phyloP scores from a whole-genome alignment of 148 eudicot genomes.

The Diospyros kaki region DNA sequence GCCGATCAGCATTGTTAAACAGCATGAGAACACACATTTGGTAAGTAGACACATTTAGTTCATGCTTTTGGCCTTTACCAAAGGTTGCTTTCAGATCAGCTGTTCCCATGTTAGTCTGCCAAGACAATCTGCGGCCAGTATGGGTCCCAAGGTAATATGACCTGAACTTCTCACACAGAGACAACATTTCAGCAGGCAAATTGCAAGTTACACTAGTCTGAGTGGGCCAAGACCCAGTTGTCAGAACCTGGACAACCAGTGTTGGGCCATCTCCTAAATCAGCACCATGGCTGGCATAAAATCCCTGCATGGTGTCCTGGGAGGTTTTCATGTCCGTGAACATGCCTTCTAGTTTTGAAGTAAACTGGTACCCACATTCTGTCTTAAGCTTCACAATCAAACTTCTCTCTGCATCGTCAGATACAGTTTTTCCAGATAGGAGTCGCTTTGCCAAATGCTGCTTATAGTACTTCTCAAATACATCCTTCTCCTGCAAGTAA shows the following conservation, averaged over 20 bases:
- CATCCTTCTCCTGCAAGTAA: conserved; percentile 81
- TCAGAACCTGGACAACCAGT: conserved; percentile 66
- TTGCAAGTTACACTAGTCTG: conserved; percentile 72
- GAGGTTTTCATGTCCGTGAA: conserved; percentile 87
- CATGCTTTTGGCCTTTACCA: conserved; percentile 72
- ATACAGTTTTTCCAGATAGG: conserved; percentile 69
- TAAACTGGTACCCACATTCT: conserved; percentile 84
- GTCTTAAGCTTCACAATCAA: conserved; percentile 72
- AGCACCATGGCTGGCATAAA: conserved; percentile 50
- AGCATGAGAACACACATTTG: conserved; percentile 90
- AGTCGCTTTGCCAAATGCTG: conserved; percentile 85
- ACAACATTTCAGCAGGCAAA: conserved; percentile 64
- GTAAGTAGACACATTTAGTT: conserved; percentile 72
- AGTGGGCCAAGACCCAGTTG: conserved; percentile 89
- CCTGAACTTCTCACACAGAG: conserved; percentile 73
- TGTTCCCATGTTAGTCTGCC: conserved; percentile 88
- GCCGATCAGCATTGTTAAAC: conserved; percentile 63
- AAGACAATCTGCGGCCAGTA: conserved; percentile 66
- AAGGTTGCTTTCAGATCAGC: conserved; percentile 79
- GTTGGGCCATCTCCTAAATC: conserved; percentile 65
- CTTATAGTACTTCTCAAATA: conserved; percentile 74
- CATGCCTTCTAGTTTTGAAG: conserved; percentile 84
- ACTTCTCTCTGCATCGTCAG: conserved; percentile 86
- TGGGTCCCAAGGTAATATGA: conserved; percentile 85
- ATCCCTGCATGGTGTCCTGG: conserved; percentile 82